Conservation (phyloP, 169 alveolate species). For the Babesia caballi region DNA sequence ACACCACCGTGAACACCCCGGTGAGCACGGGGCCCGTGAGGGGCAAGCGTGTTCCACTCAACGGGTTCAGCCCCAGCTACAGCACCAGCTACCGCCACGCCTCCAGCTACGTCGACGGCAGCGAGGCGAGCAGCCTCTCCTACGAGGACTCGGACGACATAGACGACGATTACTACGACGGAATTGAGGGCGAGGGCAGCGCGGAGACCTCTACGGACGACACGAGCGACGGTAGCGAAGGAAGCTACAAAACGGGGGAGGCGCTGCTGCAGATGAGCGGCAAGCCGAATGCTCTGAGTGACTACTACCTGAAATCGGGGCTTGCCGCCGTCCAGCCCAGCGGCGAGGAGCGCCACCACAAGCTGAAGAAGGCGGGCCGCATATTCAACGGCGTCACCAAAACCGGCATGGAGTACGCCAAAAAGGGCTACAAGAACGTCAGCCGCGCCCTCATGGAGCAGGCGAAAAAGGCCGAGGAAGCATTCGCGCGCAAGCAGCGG, state of each 20-base stretch:
- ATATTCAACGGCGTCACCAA: neutral
- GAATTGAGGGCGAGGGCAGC: neutral
- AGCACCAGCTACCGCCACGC: too few relatives aligned
- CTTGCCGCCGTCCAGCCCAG: neutral
- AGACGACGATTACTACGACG: neutral
- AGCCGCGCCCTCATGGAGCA: neutral
- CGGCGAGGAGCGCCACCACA: neutral
- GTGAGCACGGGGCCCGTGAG: too few relatives aligned
- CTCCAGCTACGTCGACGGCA: neutral
- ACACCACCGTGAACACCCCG: too few relatives aligned
- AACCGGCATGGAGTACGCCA: neutral
- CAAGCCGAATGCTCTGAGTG: too few relatives aligned
- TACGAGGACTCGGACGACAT: neutral
- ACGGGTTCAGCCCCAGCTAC: too few relatives aligned
- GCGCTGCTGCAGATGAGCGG: too few relatives aligned
- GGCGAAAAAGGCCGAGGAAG: too few relatives aligned
- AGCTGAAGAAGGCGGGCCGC: neutral
- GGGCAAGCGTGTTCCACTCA: too few relatives aligned
- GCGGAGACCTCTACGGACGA: neutral
- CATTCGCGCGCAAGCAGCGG: too few relatives aligned
- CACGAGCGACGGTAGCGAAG: neutral
- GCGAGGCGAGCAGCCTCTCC: neutral
- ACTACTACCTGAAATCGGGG: too few relatives aligned
- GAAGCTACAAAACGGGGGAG: neutral
- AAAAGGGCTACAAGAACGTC: neutral